Percentiles rank a stretch among this genome's conserved stretches.
Conservation (phyloP, 495 filamentous ascomycete genomes). For the Arthonia radiata region DNA sequence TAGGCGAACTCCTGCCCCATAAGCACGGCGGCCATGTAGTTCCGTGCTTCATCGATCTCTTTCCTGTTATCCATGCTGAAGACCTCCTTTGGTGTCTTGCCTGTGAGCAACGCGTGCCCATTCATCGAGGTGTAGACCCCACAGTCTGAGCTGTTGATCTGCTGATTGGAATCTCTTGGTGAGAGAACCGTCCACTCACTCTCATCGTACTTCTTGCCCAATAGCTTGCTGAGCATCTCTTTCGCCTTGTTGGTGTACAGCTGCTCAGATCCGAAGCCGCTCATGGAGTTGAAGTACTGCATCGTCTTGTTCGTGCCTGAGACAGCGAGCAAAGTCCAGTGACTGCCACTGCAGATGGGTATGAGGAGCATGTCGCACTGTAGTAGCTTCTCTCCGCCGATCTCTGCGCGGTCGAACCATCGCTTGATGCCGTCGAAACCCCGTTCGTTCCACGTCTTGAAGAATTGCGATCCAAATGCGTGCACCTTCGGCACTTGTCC, state of each 20-base stretch:
- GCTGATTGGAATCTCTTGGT: slow-evolving; percentile 21
- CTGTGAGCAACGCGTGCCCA: slow-evolving; percentile 40
- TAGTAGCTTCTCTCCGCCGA: slow-evolving; percentile 26
- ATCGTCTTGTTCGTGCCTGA: slow-evolving; percentile 35
- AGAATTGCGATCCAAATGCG: slow-evolving; percentile 52
- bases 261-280: slow-evolving; percentile 8
- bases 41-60: slow-evolving; percentile 32
- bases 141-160: slow-evolving; percentile 54
- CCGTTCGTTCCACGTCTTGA: slow-evolving; percentile 27
- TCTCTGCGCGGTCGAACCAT: slow-evolving; percentile 31
- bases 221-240: slow-evolving; percentile 30
- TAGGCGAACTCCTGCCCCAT: no score
- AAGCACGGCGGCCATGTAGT: slow-evolving; percentile 41
- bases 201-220: slow-evolving; percentile 29
- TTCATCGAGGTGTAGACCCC: slow-evolving; percentile 60
- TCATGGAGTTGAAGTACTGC: slow-evolving; percentile 52
- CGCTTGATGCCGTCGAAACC: slow-evolving; percentile 22
- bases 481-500: slow-evolving; percentile 32
- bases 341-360: slow-evolving; percentile 26
- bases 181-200: slow-evolving; percentile 35
- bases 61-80: slow-evolving; percentile 29
- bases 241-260: slow-evolving; percentile 21
- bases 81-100: slow-evolving; percentile 28
- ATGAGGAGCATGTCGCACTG: slow-evolving; percentile 35
- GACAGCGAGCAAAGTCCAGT: slow-evolving; percentile 49